Percentiles rank a stretch among this genome's conserved stretches.
phyloP scores from a whole-genome alignment of 2,329 filamentous ascomycete species.

The Gremmenia infestans region DNA sequence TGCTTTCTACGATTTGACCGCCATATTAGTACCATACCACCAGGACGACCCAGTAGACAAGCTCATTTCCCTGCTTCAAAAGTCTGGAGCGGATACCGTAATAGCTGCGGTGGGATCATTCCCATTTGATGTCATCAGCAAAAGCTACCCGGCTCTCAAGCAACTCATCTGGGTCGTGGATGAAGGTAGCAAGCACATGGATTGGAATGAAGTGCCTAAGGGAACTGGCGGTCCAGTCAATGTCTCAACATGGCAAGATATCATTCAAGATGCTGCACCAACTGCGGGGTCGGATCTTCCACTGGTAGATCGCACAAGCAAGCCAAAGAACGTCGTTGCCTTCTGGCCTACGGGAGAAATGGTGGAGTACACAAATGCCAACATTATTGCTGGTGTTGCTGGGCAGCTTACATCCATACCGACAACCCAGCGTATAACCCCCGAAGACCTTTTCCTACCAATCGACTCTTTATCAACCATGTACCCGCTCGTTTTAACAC shows the following conservation, averaged over 20 bases:
- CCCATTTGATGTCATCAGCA: conserved; percentile 68
- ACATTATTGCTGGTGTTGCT: conserved; percentile 82
- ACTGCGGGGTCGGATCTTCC: conserved; percentile 60
- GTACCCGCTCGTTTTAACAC: conserved; percentile 73
- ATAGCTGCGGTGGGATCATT: conserved; percentile 84
- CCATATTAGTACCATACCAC: conserved; percentile 81
- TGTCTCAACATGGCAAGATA: conserved; percentile 89
- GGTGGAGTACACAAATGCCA: conserved; percentile 74
- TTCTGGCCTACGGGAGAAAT: conserved; percentile 69
- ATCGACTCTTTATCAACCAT: conserved; percentile 75
- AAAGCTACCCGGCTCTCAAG: conserved; percentile 64
- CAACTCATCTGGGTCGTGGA: conserved; percentile 91
- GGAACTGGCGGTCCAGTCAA: conserved; percentile 70
- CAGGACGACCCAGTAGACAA: conserved; percentile 55
- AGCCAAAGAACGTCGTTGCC: conserved; percentile 53
- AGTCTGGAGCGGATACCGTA: conserved; percentile 72
- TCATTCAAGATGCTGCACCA: conserved; percentile 65
- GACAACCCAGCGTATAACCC: conserved; percentile 64
- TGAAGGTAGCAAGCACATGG: conserved; percentile 83
- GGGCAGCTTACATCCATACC: conserved; percentile 74
- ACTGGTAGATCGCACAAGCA: conserved; percentile 48
- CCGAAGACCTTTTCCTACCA: conserved; percentile 77
- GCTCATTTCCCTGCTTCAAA: conserved; percentile 66
- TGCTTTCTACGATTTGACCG: conserved; percentile 75
- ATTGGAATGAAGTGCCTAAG: conserved; percentile 86